Evolutionary conservation across 352 stramenopile genomes (phyloP).

Genomic region (Globisporangium nunn): DNA sequence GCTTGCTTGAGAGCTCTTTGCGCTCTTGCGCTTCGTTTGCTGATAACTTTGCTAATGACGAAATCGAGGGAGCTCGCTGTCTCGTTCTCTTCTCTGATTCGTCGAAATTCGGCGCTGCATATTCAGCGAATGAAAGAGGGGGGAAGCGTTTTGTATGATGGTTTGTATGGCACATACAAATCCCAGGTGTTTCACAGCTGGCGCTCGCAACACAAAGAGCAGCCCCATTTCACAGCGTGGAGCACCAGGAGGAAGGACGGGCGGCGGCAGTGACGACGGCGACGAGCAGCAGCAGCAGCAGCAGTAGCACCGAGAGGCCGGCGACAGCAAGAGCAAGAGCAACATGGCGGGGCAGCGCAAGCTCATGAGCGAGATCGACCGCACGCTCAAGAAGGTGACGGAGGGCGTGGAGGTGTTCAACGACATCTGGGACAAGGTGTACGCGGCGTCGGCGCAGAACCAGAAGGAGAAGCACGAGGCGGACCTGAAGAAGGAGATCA

Average conservation of each 20-base stretch:
- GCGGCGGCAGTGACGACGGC: too few relatives aligned
- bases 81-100: neutral
- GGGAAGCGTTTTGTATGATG: neutral
- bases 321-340: neutral
- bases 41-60: neutral
- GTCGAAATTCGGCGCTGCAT: neutral
- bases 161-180: neutral
- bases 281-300: too few relatives aligned
- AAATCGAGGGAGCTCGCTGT: neutral
- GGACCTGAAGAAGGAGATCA: slow-evolving; percentile 99
- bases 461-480: slow-evolving; percentile 99
- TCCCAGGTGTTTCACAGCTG: neutral
- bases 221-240: slow-evolving; percentile 1
- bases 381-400: slow-evolving; percentile 99
- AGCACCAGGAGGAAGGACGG: too few relatives aligned
- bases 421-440: slow-evolving; percentile 99
- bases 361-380: slow-evolving; percentile 95
- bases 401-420: slow-evolving; percentile 99
- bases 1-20: slow-evolving; percentile 1
- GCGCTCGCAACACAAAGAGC: neutral
- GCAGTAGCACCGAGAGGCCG: neutral
- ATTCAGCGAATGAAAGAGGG: slow-evolving; percentile 1
- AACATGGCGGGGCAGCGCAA: slow-evolving; percentile 81
- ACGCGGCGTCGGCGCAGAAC: slow-evolving; percentile 93
- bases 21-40: neutral